Evolutionary conservation across 495 filamentous ascomycete species (phyloP), one percentile per base, ranked within the genome.

Genomic region (Trichoderma orchidacearum): DNA sequence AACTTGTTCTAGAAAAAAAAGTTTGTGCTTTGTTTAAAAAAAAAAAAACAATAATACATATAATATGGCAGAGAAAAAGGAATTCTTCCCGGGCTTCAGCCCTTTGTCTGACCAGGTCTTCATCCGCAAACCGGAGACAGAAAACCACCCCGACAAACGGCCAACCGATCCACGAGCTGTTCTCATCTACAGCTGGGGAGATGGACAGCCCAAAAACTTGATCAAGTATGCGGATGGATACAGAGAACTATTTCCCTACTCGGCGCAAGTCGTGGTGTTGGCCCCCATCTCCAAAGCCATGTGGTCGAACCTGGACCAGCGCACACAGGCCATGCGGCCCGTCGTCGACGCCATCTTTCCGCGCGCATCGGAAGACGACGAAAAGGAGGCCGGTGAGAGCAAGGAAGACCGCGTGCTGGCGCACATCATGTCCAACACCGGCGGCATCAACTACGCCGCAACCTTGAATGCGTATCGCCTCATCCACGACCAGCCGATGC

Each of bases 101-200:
- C 65, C 62, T 54, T 65, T 74, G 45, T 63, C 66, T 54, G 61
- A 66, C n/a, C 69, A 71, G 30, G 66, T 74, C 58, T 72, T 60
- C 58, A 54, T 71, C 32, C 64, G 65, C 48, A 36, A 60, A 23
- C 54, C 55, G 21, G 53, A 62, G 15, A 32, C 55, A 53, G 15
- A 56, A 30, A 30, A 52, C 17, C 56, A 56, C n/a, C 23, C 54
- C 5, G 28, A 57, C 12, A 23, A 21, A 3, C 53, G 64, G 27
- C 61, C 61, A 21, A 59, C 57, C 12, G 55, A 74, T 53, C 72
- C 72, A 9, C 67, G 67, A 25, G 69, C 70, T 3, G 60, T 76
- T 31, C 57, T 76, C 31, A 59, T 81, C 30, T 80, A 75, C 58
- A 72, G 74, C 63, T 82, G 79, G 79, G 79, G 79, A 54, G 78